phyloP scores from a whole-genome alignment of 371 early-diverging fungal species.

The Batkoa obscura region DNA sequence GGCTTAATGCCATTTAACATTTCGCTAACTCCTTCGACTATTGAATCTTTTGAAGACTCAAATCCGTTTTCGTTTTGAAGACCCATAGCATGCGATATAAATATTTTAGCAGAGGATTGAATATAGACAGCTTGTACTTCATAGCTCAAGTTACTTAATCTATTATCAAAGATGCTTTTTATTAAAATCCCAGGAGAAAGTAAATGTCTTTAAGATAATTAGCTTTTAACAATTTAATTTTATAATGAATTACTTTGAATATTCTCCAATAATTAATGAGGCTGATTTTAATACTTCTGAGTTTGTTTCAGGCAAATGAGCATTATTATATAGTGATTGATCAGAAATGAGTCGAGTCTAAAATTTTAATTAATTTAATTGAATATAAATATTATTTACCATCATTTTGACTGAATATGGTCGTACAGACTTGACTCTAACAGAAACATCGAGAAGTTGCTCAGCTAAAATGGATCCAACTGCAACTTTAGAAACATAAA shows the following conservation, averaged over 20 bases:
- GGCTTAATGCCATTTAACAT: slow-evolving; percentile 4
- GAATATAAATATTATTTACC: slow-evolving; percentile 16
- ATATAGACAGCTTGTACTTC: slow-evolving; percentile 22
- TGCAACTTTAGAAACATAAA: slow-evolving; percentile 46
- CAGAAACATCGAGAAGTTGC: slow-evolving; percentile 74
- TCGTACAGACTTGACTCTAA: slow-evolving; percentile 71
- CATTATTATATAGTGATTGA: slow-evolving; percentile 33
- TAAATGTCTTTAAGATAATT: background rate
- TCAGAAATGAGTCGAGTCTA: slow-evolving; percentile 36
- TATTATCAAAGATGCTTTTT: background rate
- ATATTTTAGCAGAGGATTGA: slow-evolving; percentile 54
- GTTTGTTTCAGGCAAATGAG: slow-evolving; percentile 38
- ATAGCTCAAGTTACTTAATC: too few species aligned
- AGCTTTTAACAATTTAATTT: slow-evolving; percentile 4
- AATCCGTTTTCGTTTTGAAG: slow-evolving; percentile 28
- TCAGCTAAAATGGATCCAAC: slow-evolving; percentile 44
- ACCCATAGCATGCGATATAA: slow-evolving; percentile 37
- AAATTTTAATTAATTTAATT: background rate
- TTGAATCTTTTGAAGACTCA: slow-evolving; percentile 23
- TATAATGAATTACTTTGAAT: slow-evolving; percentile 21
- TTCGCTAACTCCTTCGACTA: background rate
- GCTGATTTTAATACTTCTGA: slow-evolving; percentile 63
- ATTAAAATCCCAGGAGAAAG: background rate
- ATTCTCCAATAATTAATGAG: slow-evolving; percentile 83
- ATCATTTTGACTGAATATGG: slow-evolving; percentile 53